Evolutionary conservation across 129 eudicot genomes (phyloP).

Genomic region (Mikania micrantha): DNA sequence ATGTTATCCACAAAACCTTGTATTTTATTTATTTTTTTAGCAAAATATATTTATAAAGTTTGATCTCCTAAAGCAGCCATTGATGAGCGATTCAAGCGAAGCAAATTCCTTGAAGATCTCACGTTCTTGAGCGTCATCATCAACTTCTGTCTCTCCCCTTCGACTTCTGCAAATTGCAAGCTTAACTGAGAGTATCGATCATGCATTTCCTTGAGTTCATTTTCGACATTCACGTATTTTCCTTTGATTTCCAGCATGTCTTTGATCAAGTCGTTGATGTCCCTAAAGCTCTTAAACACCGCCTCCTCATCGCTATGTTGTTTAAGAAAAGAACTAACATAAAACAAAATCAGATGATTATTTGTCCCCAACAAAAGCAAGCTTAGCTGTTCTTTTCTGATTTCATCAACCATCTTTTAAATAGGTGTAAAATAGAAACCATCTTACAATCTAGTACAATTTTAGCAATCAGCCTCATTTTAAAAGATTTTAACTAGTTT

Average conservation of each 20-base stretch:
- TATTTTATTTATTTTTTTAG: too few species aligned
- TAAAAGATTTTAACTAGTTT: not conserved
- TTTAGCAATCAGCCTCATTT: not conserved
- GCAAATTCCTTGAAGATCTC: conserved; percentile 50
- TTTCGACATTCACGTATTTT: conserved; percentile 50
- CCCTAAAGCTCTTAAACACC: conserved; percentile 75
- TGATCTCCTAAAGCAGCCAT: conserved; percentile 28
- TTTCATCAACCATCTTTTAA: not conserved
- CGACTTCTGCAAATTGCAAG: conserved; percentile 94
- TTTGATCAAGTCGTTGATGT: conserved; percentile 76
- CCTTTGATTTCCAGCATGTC: conserved; percentile 85
- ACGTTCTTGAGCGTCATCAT: conserved; percentile 74
- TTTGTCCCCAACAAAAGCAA: not conserved
- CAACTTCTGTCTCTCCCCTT: conserved; percentile 95
- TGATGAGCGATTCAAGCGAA: conserved; percentile 40
- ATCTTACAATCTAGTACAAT: not conserved
- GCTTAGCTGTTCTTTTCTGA: not conserved
- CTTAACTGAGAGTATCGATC: conserved; percentile 90
- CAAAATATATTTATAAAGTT: not conserved
- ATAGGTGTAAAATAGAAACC: not conserved
- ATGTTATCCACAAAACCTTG: conserved; percentile 28
- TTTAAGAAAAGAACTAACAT: conserved; percentile 73
- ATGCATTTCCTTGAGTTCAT: conserved; percentile 82
- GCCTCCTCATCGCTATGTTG: conserved; percentile 86
- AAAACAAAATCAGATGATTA: not conserved